Conservation (phyloP, 768 basidiomycete species). For the Royoungia palumana region DNA sequence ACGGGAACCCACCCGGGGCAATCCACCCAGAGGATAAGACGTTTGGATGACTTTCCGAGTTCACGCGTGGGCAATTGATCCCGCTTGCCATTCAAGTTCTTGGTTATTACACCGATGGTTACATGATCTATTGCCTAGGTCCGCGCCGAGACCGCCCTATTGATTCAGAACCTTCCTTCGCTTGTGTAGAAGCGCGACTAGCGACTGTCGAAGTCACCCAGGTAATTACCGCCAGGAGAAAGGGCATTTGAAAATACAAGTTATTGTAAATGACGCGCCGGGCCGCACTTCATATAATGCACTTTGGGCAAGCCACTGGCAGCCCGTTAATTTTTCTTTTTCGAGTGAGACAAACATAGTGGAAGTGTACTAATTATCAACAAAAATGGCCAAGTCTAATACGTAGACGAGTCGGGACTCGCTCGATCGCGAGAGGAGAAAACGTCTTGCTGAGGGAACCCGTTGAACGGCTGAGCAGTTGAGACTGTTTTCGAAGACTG, state of each 20-base stretch:
- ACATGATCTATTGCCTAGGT: background rate
- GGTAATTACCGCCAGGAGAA: conserved; percentile 1
- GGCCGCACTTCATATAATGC: background rate
- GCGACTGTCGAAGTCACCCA: background rate
- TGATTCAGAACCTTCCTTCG: background rate
- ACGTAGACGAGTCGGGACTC: background rate
- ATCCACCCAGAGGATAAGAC: too few relatives aligned
- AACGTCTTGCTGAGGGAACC: too few relatives aligned
- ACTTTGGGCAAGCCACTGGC: too few relatives aligned
- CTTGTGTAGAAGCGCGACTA: background rate
- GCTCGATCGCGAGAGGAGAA: too few relatives aligned
- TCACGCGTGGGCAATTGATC: too few relatives aligned
- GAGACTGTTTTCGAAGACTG: too few relatives aligned
- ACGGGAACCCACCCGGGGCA: too few relatives aligned
- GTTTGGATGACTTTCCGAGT: too few relatives aligned
- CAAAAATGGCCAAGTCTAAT: background rate
- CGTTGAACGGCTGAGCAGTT: too few relatives aligned
- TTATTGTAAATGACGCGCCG: background rate
- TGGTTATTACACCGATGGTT: too few relatives aligned
- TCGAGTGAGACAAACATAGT: background rate
- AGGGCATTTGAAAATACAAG: background rate
- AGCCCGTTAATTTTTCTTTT: conserved; percentile 8
- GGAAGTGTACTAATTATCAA: background rate
- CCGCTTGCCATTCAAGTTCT: too few relatives aligned
- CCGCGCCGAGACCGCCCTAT: too few relatives aligned